Evolutionary conservation across 2,329 filamentous ascomycete species (phyloP).

Genomic region (Fusarium caatingaense): DNA sequence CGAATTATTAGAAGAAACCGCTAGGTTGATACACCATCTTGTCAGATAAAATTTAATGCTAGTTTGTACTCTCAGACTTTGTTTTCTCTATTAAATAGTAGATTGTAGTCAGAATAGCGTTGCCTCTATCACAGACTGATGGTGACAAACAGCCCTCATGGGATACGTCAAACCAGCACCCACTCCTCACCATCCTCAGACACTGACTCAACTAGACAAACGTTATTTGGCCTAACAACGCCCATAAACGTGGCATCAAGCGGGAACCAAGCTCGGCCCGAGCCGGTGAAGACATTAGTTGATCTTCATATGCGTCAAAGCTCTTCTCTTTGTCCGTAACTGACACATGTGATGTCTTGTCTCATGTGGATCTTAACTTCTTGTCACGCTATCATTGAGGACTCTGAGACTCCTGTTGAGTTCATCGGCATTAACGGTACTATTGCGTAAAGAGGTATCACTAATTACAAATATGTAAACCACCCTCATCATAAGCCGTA

Average conservation of each 20-base stretch:
- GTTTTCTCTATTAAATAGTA: too few relatives aligned
- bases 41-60: too few relatives aligned
- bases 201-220: not conserved
- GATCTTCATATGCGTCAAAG: not conserved
- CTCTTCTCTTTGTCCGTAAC: not conserved
- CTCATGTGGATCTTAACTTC: not conserved
- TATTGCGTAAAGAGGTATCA: constrained; percentile 6
- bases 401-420: too few relatives aligned
- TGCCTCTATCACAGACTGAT: too few relatives aligned
- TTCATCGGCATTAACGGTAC: not conserved
- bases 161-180: not conserved
- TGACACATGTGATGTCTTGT: not conserved
- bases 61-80: too few relatives aligned
- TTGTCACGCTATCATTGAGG: too few relatives aligned
- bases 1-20: too few relatives aligned
- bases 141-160: not conserved
- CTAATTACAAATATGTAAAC: constrained; percentile 6
- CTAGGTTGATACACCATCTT: not conserved
- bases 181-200: not conserved
- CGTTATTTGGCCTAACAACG: not conserved
- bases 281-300: not conserved
- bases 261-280: not conserved
- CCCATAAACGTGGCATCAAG: not conserved
- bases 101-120: too few relatives aligned
- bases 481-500: not conserved